phyloP scores from a whole-genome alignment of 345 rosid genomes.

The Eucalyptus cloeziana region DNA sequence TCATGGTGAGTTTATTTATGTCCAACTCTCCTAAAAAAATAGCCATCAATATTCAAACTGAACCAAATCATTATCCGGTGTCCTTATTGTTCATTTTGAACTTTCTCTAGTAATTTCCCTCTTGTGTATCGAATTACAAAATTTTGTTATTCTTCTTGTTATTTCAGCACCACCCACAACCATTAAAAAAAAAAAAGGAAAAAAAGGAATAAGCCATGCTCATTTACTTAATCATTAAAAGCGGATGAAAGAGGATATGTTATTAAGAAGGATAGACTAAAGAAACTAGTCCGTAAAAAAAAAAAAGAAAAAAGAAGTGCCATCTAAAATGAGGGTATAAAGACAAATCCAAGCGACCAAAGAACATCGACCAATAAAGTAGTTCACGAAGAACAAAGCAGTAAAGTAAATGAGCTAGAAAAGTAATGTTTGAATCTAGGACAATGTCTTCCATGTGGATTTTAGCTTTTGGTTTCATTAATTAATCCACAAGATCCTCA shows the following conservation, averaged over 20 bases:
- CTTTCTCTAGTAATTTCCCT: not conserved
- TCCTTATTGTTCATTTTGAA: too few species aligned
- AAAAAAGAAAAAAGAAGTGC: not conserved
- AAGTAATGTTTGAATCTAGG: not conserved
- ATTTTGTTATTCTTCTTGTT: not conserved
- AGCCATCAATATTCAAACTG: too few species aligned
- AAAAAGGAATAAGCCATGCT: not conserved
- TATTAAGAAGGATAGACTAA: not conserved
- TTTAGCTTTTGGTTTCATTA: not conserved
- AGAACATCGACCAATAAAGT: not conserved
- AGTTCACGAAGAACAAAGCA: not conserved
- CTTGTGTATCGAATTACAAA: not conserved
- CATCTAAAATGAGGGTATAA: not conserved
- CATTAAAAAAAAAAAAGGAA: not conserved
- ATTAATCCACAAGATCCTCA: not conserved
- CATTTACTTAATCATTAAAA: not conserved
- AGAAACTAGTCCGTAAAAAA: not conserved
- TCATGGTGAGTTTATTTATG: not conserved
- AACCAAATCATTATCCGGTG: too few species aligned
- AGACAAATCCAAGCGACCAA: not conserved
- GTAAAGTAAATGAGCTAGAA: not conserved
- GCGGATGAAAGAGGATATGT: not conserved
- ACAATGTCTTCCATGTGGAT: not conserved
- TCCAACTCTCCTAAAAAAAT: too few species aligned
- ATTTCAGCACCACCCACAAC: not conserved